Evolutionary conservation across 805 yeast species (phyloP), one percentile per base, ranked within the genome.

Genomic region (Wickerhamiella vanderwaltii): DNA sequence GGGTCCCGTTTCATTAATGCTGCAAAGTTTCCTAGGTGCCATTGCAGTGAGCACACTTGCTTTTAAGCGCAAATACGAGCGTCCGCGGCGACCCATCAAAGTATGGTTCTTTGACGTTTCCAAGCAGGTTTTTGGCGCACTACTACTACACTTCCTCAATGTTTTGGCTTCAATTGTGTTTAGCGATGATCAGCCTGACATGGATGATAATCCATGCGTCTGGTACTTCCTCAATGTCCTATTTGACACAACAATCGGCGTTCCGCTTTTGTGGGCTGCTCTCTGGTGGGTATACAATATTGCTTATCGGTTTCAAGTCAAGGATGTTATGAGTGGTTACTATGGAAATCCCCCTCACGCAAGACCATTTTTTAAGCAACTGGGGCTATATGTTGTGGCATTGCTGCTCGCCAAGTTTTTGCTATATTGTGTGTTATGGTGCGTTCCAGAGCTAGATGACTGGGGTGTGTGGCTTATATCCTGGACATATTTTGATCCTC

Each of bases 171-270:
- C 95, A 29, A 71, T 85, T 5, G 44, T 84, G 23, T 54, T 63
- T 32, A 55, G 61, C 33, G 55, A 51, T 18, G 54, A 54, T 29
- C 58, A 61, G 42, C 66, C 68, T 9, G 65, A 57, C 43, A 48
- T 59, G 19, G 57, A 61, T 28, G 73, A 70, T 37, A 78, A 77
- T 47, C 94, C 95, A 6, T 91, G 97, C 60, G 88, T 84, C 51
- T 91, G 95, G 91, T 88, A 91, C 63, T 88, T 88, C 55, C 65
- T 91, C 42, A 88, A 83, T 53, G 71, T 88, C 29, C 68, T 88
- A 22, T 72, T 88, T 56, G 98, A 88, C 59, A 87, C 97, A 31
- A 88, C 98, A 0, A 69, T 87, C 5, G 98, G 98, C 0, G 88
- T 88, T 2, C 93, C 93, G 5, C 72, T 88, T 2, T 62, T 81